These are phyloP conservation scores for Phaseolus lunatus DNA, from an alignment of 306 rosid species.

Conservation along the genomic window DNA sequence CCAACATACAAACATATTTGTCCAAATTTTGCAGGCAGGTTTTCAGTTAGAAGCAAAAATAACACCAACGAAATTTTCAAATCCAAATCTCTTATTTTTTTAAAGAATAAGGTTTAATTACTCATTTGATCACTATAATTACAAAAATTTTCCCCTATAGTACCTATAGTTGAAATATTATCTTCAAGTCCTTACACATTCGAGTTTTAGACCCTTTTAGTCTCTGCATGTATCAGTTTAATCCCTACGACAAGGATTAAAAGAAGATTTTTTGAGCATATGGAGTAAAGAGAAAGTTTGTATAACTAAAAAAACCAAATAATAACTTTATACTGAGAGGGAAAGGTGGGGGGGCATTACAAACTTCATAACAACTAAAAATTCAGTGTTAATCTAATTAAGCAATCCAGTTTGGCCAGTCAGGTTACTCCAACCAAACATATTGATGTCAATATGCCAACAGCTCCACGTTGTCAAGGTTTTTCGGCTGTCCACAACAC, in stretches of 20 bases:
- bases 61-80: not conserved
- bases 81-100: slow-evolving; percentile 2
- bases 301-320: not conserved
- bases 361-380: not conserved
- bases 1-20: not conserved
- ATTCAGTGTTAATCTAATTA: not conserved
- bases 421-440: not conserved
- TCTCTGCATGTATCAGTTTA: no score
- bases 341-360: not conserved
- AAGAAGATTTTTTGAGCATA: no score
- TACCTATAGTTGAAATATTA: no score
- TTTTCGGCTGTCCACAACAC: no score
- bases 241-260: no score
- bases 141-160: no score
- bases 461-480: no score
- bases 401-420: not conserved
- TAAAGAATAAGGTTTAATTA: not conserved
- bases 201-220: no score
- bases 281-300: no score
- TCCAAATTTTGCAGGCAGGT: slow-evolving; percentile 6
- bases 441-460: not conserved
- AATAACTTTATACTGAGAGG: not conserved
- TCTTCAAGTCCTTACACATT: no score
- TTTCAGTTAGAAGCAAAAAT: not conserved
- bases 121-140: no score